phyloP scores from a whole-genome alignment of 306 rosid species.

The Amphicarpaea edgeworthii region DNA sequence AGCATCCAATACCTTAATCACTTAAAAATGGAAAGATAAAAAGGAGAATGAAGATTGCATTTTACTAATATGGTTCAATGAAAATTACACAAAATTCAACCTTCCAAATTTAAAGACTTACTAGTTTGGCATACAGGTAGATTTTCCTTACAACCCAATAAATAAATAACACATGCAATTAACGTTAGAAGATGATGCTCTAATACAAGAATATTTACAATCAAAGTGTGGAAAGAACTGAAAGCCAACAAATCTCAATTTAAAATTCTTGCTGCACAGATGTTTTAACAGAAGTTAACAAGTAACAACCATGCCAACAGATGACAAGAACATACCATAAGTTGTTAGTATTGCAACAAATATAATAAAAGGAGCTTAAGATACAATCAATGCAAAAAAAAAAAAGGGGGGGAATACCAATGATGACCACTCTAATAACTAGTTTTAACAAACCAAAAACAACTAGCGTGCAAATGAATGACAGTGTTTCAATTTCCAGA shows the following conservation, averaged over 20 bases:
- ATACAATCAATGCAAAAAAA: conserved; percentile 7
- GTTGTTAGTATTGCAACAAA: neutral
- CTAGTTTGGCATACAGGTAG: neutral
- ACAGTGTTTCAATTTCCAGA: neutral
- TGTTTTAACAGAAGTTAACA: neutral
- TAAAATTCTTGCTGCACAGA: neutral
- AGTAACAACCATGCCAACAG: neutral
- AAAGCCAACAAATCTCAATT: neutral
- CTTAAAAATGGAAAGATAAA: conserved; percentile 12
- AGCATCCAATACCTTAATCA: neutral
- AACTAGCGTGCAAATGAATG: neutral
- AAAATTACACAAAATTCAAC: conserved; percentile 15
- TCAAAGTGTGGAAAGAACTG: neutral
- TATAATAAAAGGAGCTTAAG: neutral
- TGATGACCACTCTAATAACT: neutral
- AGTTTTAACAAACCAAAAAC: conserved; percentile 18
- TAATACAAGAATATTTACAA: conserved; percentile 2
- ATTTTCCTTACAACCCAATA: neutral
- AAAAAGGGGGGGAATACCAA: neutral
- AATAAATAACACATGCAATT: conserved; percentile 12
- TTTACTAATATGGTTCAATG: conserved; percentile 21
- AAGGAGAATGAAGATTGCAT: conserved; percentile 17
- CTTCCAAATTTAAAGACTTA: conserved; percentile 2
- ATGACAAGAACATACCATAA: neutral
- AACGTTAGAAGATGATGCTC: conserved; percentile 29